Percentiles rank a stretch among this genome's conserved stretches.
These are phyloP conservation scores for Beta lomatogona DNA, from an alignment of 179 eudicot genomes.

Conservation along the genomic window DNA sequence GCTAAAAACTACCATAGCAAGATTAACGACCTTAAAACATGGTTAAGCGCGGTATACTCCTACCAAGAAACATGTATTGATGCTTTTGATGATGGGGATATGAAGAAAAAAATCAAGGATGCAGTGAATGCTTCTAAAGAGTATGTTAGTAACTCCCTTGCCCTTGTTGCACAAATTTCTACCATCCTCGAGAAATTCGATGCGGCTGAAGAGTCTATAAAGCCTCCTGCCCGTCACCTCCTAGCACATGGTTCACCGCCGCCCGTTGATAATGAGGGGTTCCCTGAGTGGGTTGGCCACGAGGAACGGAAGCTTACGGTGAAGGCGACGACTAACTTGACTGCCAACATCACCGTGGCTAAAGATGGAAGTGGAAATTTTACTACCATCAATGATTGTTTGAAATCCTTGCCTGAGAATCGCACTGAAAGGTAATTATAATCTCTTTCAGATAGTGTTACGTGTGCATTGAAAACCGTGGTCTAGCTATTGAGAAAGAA, in stretches of 20 bases:
- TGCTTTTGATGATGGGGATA: slow-evolving; percentile 58
- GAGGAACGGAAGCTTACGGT: slow-evolving; percentile 52
- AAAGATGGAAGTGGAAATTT: slow-evolving; percentile 88
- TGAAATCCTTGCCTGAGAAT: slow-evolving; percentile 52
- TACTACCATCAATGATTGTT: slow-evolving; percentile 54
- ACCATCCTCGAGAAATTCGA: slow-evolving; percentile 33
- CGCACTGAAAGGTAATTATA: slow-evolving; percentile 49
- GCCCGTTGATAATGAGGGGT: slow-evolving; percentile 24
- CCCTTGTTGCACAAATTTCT: slow-evolving; percentile 49
- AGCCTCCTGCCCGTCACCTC: slow-evolving; percentile 37
- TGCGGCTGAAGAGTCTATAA: not conserved
- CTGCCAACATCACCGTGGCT: slow-evolving; percentile 61
- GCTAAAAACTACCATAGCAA: slow-evolving; percentile 18
- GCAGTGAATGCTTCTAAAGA: slow-evolving; percentile 45
- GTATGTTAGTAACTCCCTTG: slow-evolving; percentile 77
- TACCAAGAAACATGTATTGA: slow-evolving; percentile 84
- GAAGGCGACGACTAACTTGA: slow-evolving; percentile 34
- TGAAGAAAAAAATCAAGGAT: slow-evolving; percentile 40
- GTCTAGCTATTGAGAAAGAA: too few species aligned
- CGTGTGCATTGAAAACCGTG: too few species aligned
- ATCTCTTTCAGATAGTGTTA: too few species aligned
- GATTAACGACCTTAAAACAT: slow-evolving; percentile 58
- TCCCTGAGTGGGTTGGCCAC: slow-evolving; percentile 59
- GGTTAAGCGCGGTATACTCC: slow-evolving; percentile 84
- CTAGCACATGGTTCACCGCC: slow-evolving; percentile 13